Conservation (phyloP, 805 yeast genomes). For the Zygosaccharomyces rouxii region DNA sequence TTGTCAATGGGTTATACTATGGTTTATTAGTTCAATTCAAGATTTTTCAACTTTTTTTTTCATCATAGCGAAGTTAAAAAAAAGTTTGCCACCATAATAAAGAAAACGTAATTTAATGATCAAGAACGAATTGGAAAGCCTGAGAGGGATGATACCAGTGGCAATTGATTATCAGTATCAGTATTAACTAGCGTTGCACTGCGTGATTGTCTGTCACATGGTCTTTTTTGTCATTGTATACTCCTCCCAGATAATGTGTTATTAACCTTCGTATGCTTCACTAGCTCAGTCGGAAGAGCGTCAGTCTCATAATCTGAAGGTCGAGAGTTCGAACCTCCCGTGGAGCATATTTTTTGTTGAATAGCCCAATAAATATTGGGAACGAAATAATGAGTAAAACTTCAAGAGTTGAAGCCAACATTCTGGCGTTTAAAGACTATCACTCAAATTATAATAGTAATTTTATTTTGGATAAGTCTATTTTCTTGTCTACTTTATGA, state of each 20-base stretch:
- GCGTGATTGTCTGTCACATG: no score
- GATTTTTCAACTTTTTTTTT: not conserved
- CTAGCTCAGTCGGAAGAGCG: constrained; percentile 51
- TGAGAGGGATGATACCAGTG: no score
- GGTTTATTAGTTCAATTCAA: not conserved
- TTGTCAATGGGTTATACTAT: not conserved
- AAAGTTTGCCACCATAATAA: constrained; percentile 13
- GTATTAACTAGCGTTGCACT: no score
- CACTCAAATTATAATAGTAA: no score
- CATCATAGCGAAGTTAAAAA: not conserved
- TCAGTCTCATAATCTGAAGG: constrained; percentile 51
- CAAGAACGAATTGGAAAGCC: not conserved
- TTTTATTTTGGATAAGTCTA: no score
- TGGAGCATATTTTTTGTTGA: constrained; percentile 38
- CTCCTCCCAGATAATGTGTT: no score
- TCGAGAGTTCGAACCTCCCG: constrained; percentile 49
- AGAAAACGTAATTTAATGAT: not conserved
- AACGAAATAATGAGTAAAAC: no score
- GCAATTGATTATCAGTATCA: no score
- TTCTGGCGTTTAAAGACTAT: no score
- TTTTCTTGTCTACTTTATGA: not conserved
- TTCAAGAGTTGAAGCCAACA: no score
- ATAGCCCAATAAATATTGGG: no score
- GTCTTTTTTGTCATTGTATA: no score
- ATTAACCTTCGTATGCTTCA: constrained; percentile 37